Base-by-base conservation (phyloP, 106 monocot genomes). In the Posidonia australis region DNA sequence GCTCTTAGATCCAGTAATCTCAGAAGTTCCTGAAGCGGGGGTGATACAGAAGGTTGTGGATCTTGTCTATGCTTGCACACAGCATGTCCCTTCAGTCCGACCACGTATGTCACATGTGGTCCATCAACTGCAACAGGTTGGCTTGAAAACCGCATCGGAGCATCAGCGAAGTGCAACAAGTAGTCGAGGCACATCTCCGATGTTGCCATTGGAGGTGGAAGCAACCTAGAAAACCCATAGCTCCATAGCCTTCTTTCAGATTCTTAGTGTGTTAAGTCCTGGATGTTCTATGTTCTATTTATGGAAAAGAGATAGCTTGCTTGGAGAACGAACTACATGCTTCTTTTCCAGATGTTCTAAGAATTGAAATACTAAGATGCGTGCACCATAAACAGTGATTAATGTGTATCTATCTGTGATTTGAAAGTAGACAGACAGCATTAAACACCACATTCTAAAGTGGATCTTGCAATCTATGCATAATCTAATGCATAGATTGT, bases 41-140 rank as follows among this genome's bases (percentile, higher is more conserved):
- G 80, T 81, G 23, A 67, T 96, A 16, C 96, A 96, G 63, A 90
- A 96, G 78, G 90, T 90, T 5, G 84, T 90, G 16, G 96, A 96
- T 65, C 84, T 96, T 14, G 90, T 90, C 5, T 96, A 96, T 32
- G 70, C 90, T 24, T 96, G 96, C 80, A 96, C 96, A 11, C 90
- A 96, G 78, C 86, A 90, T 51, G 96, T 96, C 17, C 96, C 96
- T 2, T 96, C 90, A 0, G 96, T 96, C 27, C 75, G 96, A 13
- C 96, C 96, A 29, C 80, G 96, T 72, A 96, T 96, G 96, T 90
- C 90, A 0, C 96, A 96, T 71, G 90, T 96, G 9, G 96, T 96
- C 10, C 96, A 96, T 67, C 96, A 96, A 48, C 76, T 96, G 63
- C 96, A 87, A 60, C 90, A 90, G 72, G 10, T 90, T 29, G 84